These are phyloP conservation scores for Nemania bipapillata DNA, from an alignment of 2,329 filamentous ascomycete species.

Conservation along the genomic window DNA sequence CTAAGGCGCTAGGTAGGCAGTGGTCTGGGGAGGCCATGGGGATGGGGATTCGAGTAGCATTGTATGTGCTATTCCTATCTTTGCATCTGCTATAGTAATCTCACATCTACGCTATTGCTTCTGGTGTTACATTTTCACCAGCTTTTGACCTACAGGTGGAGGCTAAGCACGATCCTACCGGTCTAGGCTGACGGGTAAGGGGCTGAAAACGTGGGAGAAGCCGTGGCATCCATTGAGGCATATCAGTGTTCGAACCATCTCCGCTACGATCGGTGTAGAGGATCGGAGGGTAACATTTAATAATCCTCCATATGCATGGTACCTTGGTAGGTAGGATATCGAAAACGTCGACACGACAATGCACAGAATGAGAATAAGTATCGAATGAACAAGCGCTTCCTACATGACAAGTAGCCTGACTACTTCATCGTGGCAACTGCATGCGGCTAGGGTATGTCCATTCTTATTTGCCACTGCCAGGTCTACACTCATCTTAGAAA, in stretches of 20 bases:
- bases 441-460: too few relatives aligned
- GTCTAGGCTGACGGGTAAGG: neutral
- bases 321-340: neutral
- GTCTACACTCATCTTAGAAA: neutral
- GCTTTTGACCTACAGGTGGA: neutral
- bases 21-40: neutral
- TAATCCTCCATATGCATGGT: neutral
- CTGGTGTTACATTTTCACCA: neutral
- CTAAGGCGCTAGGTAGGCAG: neutral
- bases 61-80: neutral
- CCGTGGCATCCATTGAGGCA: neutral
- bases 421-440: neutral
- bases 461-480: neutral
- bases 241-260: neutral
- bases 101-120: neutral
- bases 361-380: neutral
- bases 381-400: neutral
- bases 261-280: neutral
- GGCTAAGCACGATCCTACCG: slow-evolving; percentile 4
- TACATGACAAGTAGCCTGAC: neutral
- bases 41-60: neutral
- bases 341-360: neutral
- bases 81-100: neutral
- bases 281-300: slow-evolving; percentile 20
- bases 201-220: slow-evolving; percentile 5